phyloP scores from a whole-genome alignment of 257 asterid genomes.

The Nicotiana undulata region DNA sequence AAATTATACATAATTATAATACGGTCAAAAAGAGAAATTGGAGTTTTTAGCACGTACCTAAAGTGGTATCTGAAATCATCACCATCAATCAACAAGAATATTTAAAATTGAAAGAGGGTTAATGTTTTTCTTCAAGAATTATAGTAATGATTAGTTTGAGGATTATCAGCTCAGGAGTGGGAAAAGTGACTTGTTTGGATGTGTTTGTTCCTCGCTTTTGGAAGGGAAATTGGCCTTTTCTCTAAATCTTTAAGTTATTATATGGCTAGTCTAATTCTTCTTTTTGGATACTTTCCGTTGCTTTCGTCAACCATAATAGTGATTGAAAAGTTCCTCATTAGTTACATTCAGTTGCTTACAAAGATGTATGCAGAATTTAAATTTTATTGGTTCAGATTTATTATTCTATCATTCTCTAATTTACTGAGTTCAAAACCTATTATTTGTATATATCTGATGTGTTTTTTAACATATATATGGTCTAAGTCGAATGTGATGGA shows the following conservation, averaged over 20 bases:
- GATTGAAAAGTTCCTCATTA: neutral
- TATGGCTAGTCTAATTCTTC: too few species aligned
- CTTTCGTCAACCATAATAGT: neutral
- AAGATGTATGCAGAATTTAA: too few species aligned
- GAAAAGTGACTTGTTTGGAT: neutral
- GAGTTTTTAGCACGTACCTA: neutral
- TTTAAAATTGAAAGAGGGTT: neutral
- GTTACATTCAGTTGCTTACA: neutral
- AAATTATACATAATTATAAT: too few species aligned
- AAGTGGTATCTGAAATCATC: neutral
- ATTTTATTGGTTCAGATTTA: too few species aligned
- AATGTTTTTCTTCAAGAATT: neutral
- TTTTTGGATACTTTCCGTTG: neutral
- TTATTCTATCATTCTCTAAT: too few species aligned
- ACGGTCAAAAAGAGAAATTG: neutral
- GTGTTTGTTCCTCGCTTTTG: neutral
- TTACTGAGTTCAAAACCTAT: too few species aligned
- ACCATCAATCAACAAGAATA: neutral
- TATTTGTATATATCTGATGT: too few species aligned
- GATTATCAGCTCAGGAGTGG: neutral
- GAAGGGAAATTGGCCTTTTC: too few species aligned
- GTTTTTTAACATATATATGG: too few species aligned
- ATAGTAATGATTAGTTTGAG: neutral
- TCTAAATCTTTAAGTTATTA: too few species aligned
- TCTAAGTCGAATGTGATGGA: too few species aligned